Base-by-base conservation (phyloP, 805 yeast species). In the Vanderwaltozyma tropicalis region DNA sequence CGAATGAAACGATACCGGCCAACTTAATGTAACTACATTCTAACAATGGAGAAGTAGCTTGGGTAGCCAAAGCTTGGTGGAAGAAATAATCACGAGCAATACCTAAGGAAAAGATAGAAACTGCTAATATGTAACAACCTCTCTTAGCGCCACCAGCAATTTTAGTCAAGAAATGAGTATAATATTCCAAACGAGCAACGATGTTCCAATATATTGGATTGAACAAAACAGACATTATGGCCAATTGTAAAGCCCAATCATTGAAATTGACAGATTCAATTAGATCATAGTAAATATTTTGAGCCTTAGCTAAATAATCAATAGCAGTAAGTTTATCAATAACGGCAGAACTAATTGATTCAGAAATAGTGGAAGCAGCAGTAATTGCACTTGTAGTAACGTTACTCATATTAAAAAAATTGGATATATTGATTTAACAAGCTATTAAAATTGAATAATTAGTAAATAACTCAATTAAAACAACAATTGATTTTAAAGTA, bases 131-230 rank as follows among this genome's bases (percentile, higher is more conserved):
- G 57, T 92, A 92, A 61, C 97, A 94, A 3, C 96, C 98, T 14
- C 63, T 60, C 39, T 69, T 74, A 28, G 78, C 67, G 22, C 83
- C 80, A 24, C 84, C 80, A 1, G 81, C 71, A 16, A 83, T 43
- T 50, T 80, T 85, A 16, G 97, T 84, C 38, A 89, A 62, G 37
- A 81, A 51, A 47, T 82, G 81, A 13, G 84, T 76, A 42, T 75
- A 74, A 68, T 85, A 85, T 57, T 92, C 97, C 47, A 74, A 52
- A 49, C 97, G 72, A 5, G 98, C 98, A 17, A 75, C 94, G 41
- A 81, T 71, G 59, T 92, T 92, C 98, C 98, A 92, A 57, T 88
- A 89, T 24, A 83, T 73, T 14, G 98, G 98, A 59, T 92, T 92
- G 73, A 92, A 88, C 13, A 79, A 77, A 49, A 92, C 82, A 22